These are phyloP conservation scores for Prunella vulgaris DNA, from an alignment of 257 asterid genomes.

Conservation along the genomic window DNA sequence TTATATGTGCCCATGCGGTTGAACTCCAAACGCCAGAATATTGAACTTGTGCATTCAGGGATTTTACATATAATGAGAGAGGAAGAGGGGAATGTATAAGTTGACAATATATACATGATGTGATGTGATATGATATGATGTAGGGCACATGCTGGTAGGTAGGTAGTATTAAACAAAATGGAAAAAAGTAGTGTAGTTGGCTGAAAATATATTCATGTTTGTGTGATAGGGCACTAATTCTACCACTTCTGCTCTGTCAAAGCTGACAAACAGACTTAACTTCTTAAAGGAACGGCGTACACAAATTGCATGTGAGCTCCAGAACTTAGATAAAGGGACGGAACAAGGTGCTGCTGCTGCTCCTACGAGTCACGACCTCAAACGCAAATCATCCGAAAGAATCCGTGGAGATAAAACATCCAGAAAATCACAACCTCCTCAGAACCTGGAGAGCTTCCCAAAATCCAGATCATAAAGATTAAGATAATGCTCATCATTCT, in stretches of 20 bases:
- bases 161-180: neutral
- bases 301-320: conserved; percentile 66
- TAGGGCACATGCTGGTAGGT: no score
- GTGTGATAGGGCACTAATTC: conserved; percentile 59
- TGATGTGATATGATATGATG: no score
- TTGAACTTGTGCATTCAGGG: no score
- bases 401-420: conserved; percentile 31
- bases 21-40: no score
- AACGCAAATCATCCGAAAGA: conserved; percentile 39
- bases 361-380: conserved; percentile 30
- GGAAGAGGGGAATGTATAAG: no score
- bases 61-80: no score
- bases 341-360: conserved; percentile 37
- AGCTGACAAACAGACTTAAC: conserved; percentile 83
- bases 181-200: neutral
- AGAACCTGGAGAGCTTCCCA: conserved; percentile 55
- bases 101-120: no score
- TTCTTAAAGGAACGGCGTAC: conserved; percentile 88
- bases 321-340: conserved; percentile 50
- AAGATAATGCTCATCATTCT: neutral
- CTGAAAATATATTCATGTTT: conserved; percentile 23
- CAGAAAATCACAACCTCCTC: conserved; percentile 32
- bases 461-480: conserved; percentile 33
- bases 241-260: conserved; percentile 73
- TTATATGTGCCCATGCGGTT: no score